Conservation (phyloP, 2,329 filamentous ascomycete species). For the Paecilomyces niveus region DNA sequence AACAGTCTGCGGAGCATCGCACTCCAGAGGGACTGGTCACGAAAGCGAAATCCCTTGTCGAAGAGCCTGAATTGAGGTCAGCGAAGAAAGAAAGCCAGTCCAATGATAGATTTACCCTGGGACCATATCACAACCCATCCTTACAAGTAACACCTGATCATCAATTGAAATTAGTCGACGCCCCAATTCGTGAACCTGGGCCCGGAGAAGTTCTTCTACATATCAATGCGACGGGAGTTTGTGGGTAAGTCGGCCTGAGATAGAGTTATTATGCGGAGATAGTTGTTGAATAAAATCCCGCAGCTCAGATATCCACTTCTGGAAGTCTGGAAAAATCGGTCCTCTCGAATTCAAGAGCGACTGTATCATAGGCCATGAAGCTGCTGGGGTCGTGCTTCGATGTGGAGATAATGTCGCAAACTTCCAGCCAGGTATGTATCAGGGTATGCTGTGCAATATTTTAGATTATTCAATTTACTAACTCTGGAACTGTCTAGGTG, state of each 20-base stretch:
- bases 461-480: background rate
- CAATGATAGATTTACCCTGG: background rate
- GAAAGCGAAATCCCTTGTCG: background rate
- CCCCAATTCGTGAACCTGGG: slow-evolving; percentile 49
- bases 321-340: slow-evolving; percentile 59
- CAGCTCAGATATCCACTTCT: slow-evolving; percentile 62
- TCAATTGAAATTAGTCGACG: slow-evolving; percentile 49
- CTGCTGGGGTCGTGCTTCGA: slow-evolving; percentile 53
- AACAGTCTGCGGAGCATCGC: background rate
- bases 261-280: too few relatives aligned
- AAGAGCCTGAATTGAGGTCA: background rate
- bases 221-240: slow-evolving; percentile 58
- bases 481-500: slow-evolving; percentile 32
- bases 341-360: slow-evolving; percentile 55
- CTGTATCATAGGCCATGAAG: slow-evolving; percentile 61
- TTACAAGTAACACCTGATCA: slow-evolving; percentile 56
- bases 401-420: slow-evolving; percentile 49
- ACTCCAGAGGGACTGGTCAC: background rate
- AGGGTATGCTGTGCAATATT: background rate
- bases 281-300: background rate
- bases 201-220: slow-evolving; percentile 53
- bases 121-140: slow-evolving; percentile 36
- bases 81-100: background rate
- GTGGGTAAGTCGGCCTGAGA: slow-evolving; percentile 40
- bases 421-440: slow-evolving; percentile 38